Conservation (phyloP, 345 rosid species). For the Camelina neglecta region DNA sequence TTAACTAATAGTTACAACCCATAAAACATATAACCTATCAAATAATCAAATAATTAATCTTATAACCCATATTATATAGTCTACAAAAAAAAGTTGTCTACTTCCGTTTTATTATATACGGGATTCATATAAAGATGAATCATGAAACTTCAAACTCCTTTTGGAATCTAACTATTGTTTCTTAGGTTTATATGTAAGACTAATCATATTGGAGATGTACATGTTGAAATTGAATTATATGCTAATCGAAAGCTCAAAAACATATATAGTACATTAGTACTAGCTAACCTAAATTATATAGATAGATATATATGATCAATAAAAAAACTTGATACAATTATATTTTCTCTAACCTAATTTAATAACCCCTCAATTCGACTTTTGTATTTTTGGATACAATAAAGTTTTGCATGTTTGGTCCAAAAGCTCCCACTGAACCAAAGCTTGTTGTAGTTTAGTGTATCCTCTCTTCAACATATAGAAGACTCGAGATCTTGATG, state of each 20-base stretch:
- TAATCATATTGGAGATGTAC: background rate
- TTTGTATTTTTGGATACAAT: background rate
- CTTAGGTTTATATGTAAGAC: background rate
- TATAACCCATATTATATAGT: too few relatives aligned
- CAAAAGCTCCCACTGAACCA: background rate
- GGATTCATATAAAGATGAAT: background rate
- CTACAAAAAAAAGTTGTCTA: too few relatives aligned
- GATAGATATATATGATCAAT: background rate
- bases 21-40: too few relatives aligned
- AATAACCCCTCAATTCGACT: background rate
- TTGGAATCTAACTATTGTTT: background rate
- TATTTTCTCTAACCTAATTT: background rate
- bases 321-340: background rate
- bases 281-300: background rate
- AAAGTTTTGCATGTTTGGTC: background rate
- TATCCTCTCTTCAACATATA: background rate
- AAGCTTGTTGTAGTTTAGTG: background rate
- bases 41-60: too few relatives aligned
- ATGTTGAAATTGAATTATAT: background rate
- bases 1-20: too few relatives aligned
- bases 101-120: too few relatives aligned
- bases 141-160: background rate
- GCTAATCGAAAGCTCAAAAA: background rate
- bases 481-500: background rate
- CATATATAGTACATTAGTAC: too few relatives aligned